phyloP scores from a whole-genome alignment of 78 protist species.

The Cavenderia fasciculata region DNA sequence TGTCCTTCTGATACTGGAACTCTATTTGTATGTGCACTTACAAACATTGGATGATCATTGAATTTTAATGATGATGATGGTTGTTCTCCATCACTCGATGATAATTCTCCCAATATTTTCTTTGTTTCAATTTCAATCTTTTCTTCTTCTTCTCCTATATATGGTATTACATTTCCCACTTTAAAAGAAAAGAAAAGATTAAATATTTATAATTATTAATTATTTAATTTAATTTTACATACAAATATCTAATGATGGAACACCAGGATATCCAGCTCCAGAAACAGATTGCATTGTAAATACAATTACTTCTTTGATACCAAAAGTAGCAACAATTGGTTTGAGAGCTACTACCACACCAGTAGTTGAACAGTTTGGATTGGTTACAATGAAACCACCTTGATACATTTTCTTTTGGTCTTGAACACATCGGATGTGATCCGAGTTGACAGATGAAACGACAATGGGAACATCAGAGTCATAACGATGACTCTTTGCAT shows the following conservation, averaged over 20 bases:
- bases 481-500: slow-evolving; percentile 80
- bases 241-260: slow-evolving; percentile 76
- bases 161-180: slow-evolving; percentile 81
- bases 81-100: not conserved
- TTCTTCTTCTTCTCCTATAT: slow-evolving; percentile 83
- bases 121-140: slow-evolving; percentile 73
- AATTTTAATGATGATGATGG: not conserved
- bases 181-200: too few relatives aligned
- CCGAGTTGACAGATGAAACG: slow-evolving; percentile 74
- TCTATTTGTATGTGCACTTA: slow-evolving; percentile 83
- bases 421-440: slow-evolving; percentile 41
- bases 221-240: slow-evolving; percentile 2
- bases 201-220: too few relatives aligned
- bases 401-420: slow-evolving; percentile 9
- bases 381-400: slow-evolving; percentile 73
- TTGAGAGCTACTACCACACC: slow-evolving; percentile 79
- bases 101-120: slow-evolving; percentile 72
- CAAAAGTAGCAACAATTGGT: slow-evolving; percentile 64
- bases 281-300: slow-evolving; percentile 86
- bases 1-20: slow-evolving; percentile 89
- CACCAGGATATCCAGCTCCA: slow-evolving; percentile 89
- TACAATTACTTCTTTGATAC: slow-evolving; percentile 59
- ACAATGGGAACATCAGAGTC: slow-evolving; percentile 60
- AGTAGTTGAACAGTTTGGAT: slow-evolving; percentile 84
- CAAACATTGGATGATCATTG: slow-evolving; percentile 3